Evolutionary conservation across 164 flowering plant species (phyloP).

Genomic region (Aristolochia fimbriata): DNA sequence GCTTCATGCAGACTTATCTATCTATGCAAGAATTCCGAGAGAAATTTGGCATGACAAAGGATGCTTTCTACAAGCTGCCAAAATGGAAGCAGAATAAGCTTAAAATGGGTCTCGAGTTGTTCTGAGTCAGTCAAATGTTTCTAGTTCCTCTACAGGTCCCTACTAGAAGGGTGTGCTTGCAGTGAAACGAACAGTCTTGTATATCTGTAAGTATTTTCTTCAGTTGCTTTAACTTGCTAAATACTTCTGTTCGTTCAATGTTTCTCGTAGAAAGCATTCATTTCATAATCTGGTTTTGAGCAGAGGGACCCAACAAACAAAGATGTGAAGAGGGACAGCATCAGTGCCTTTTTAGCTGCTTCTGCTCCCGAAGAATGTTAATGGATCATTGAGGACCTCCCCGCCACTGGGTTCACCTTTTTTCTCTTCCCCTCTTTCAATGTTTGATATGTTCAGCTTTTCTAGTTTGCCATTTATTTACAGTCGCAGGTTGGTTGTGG

Average conservation of each 20-base stretch:
- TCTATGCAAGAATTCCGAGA: slow-evolving; percentile 76
- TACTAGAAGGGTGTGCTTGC: slow-evolving; percentile 19
- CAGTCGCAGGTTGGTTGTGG: slow-evolving; percentile 56
- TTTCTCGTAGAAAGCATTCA: background rate
- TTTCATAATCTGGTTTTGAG: slow-evolving; percentile 6
- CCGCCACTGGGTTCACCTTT: slow-evolving; percentile 10
- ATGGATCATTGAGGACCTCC: slow-evolving; percentile 10
- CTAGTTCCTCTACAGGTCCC: slow-evolving; percentile 15
- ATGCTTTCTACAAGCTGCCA: slow-evolving; percentile 80
- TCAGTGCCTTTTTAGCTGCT: slow-evolving; percentile 88
- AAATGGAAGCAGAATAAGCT: slow-evolving; percentile 99
- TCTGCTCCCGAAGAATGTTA: slow-evolving; percentile 56
- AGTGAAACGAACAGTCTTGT: slow-evolving; percentile 20
- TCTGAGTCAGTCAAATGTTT: slow-evolving; percentile 27
- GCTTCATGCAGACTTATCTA: slow-evolving; percentile 59
- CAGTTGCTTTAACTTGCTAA: background rate
- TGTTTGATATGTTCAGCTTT: slow-evolving; percentile 7
- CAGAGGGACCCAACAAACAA: slow-evolving; percentile 23
- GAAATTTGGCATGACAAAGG: slow-evolving; percentile 84
- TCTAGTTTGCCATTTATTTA: slow-evolving; percentile 36
- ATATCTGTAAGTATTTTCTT: slow-evolving; percentile 22
- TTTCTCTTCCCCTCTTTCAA: background rate
- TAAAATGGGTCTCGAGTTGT: slow-evolving; percentile 85
- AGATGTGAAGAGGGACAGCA: slow-evolving; percentile 42
- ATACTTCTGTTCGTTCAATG: background rate